Evolutionary conservation across 805 yeast species (phyloP).

Genomic region (Candida ponderosae): DNA sequence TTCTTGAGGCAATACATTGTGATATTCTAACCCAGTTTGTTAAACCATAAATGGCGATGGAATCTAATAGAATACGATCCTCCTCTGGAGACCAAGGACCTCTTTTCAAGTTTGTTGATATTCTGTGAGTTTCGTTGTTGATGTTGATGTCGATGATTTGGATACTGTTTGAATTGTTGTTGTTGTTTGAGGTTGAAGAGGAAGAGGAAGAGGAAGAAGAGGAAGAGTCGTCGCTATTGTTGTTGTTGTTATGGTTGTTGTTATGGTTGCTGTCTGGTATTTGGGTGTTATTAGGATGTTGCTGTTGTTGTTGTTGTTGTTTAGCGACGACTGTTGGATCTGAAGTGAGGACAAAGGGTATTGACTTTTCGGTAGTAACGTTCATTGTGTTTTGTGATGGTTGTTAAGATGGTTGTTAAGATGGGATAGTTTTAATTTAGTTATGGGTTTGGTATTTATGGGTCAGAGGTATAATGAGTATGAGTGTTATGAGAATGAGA

Average conservation of each 20-base stretch:
- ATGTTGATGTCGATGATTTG: slow-evolving; percentile 1
- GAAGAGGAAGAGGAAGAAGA: slow-evolving; percentile 9
- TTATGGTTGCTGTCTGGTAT: neutral
- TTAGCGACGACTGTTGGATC: slow-evolving; percentile 4
- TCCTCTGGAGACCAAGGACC: slow-evolving; percentile 93
- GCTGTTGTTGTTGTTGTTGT: slow-evolving; percentile 9
- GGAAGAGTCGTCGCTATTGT: slow-evolving; percentile 8
- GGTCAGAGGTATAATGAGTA: no score
- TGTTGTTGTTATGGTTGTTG: slow-evolving; percentile 9
- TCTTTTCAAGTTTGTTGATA: slow-evolving; percentile 30
- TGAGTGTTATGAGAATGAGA: no score
- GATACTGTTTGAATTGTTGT: slow-evolving; percentile 2
- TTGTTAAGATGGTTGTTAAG: neutral
- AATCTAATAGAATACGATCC: slow-evolving; percentile 62
- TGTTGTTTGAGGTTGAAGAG: slow-evolving; percentile 3
- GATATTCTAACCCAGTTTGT: slow-evolving; percentile 87
- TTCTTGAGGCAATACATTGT: slow-evolving; percentile 61
- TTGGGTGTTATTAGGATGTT: neutral
- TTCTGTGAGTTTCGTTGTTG: neutral
- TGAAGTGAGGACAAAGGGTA: neutral
- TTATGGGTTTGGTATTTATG: no score
- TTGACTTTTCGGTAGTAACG: neutral
- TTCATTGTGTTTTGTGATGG: neutral
- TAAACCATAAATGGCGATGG: slow-evolving; percentile 67
- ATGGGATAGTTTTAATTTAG: no score